phyloP scores from a whole-genome alignment of 228 moss, liverwort and hornwort species.

The Sphagnum magellanicum region DNA sequence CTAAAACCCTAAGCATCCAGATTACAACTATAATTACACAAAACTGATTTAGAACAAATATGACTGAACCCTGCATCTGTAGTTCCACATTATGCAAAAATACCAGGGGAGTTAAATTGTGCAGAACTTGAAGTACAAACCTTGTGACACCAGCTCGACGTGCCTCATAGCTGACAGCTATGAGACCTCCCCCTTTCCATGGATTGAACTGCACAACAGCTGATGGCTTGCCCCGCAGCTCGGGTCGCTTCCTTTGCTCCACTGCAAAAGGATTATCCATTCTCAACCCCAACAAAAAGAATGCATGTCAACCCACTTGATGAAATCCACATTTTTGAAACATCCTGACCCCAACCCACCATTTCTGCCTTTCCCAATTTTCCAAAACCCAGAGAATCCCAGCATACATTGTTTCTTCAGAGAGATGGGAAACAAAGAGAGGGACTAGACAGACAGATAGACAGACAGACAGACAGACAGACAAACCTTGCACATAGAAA shows the following conservation, averaged over 20 bases:
- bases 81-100: too few species aligned
- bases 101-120: not conserved
- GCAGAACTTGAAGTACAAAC: slow-evolving; percentile 8
- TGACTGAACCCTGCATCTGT: too few species aligned
- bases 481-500: slow-evolving; percentile 93
- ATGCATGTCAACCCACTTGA: too few species aligned
- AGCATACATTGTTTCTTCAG: not conserved
- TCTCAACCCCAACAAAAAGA: too few species aligned
- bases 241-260: slow-evolving; percentile 81
- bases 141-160: slow-evolving; percentile 68
- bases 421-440: not conserved
- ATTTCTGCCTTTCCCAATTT: not conserved
- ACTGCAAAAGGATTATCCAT: slow-evolving; percentile 25
- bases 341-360: not conserved
- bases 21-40: too few species aligned
- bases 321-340: too few species aligned
- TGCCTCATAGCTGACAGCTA: slow-evolving; percentile 96
- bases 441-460: not conserved
- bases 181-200: slow-evolving; percentile 90
- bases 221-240: slow-evolving; percentile 84
- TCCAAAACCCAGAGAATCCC: not conserved
- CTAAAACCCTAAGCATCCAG: too few species aligned
- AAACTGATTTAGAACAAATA: too few species aligned
- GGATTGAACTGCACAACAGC: slow-evolving; percentile 88
- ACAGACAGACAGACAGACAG: too few species aligned